Percentiles rank a stretch among this genome's conserved stretches.
Conservation (phyloP, 2,329 filamentous ascomycete species). For the Penicillium sp. region DNA sequence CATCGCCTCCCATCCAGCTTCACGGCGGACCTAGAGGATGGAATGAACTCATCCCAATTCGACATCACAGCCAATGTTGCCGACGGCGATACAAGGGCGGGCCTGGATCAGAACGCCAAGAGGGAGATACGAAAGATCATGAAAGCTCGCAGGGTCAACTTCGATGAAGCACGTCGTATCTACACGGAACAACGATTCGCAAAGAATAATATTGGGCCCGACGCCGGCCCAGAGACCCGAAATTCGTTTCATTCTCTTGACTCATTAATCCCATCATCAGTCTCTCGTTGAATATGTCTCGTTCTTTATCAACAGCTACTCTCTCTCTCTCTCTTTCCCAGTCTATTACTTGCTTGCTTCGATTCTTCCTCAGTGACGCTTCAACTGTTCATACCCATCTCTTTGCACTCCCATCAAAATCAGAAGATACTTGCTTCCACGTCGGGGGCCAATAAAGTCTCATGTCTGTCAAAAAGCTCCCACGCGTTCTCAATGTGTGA, state of each 20-base stretch:
- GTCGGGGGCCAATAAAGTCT: no score
- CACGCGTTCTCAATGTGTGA: no score
- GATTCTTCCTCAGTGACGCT: no score
- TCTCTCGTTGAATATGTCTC: not conserved
- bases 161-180: conserved; percentile 86
- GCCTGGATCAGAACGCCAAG: conserved; percentile 80
- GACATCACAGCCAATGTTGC: conserved; percentile 80
- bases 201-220: conserved; percentile 83
- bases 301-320: not conserved
- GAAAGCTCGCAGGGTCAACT: conserved; percentile 78
- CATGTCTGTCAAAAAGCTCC: no score
- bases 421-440: no score
- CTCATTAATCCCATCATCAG: not conserved
- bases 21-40: conserved; percentile 81
- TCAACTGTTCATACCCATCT: no score
- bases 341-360: not conserved
- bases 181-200: conserved; percentile 85
- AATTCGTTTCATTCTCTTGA: conserved; percentile 89
- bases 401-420: no score
- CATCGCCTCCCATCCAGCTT: conserved; percentile 76
- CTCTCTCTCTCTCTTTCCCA: no score
- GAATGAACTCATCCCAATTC: conserved; percentile 80
- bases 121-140: conserved; percentile 84
- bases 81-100: conserved; percentile 74
- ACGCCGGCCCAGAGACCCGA: conserved; percentile 85